Conservation (phyloP, 2,329 filamentous ascomycete genomes). For the Colletotrichum australisinense region DNA sequence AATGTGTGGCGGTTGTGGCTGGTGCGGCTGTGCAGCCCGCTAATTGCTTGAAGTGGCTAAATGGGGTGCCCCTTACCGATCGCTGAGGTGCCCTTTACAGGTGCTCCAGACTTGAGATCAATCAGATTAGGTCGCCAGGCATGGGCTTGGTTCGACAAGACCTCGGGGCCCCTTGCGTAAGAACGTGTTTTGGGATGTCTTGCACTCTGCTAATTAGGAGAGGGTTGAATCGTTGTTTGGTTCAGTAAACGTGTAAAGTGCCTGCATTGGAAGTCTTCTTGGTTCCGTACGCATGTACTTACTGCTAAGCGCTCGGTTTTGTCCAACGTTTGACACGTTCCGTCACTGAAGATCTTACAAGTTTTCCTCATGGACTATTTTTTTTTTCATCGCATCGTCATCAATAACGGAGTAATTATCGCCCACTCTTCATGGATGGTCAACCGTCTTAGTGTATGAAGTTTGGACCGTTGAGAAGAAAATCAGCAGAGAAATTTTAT, state of each 20-base stretch:
- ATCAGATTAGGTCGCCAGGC: conserved; percentile 22
- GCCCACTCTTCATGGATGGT: background rate
- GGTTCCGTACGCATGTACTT: background rate
- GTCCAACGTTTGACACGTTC: conserved; percentile 8
- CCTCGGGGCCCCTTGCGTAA: background rate
- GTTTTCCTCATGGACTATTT: background rate
- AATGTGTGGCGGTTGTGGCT: too few species aligned
- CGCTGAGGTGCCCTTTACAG: too few species aligned
- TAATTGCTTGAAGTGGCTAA: too few species aligned
- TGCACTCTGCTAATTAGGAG: background rate
- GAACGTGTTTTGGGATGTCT: background rate
- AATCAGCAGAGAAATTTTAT: background rate
- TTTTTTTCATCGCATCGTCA: background rate
- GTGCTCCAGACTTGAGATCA: too few species aligned
- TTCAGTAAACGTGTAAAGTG: background rate
- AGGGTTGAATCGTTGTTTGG: background rate
- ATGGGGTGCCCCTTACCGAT: too few species aligned
- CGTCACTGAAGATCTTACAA: background rate
- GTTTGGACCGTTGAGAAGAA: background rate
- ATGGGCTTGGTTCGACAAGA: background rate
- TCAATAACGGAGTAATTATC: conserved; percentile 6
- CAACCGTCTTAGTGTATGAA: background rate
- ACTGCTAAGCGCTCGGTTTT: background rate
- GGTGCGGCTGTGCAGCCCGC: too few species aligned
- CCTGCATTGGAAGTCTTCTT: background rate